phyloP scores from a whole-genome alignment of 192 early-diverging fungal genomes.

The Coemansia sp. region DNA sequence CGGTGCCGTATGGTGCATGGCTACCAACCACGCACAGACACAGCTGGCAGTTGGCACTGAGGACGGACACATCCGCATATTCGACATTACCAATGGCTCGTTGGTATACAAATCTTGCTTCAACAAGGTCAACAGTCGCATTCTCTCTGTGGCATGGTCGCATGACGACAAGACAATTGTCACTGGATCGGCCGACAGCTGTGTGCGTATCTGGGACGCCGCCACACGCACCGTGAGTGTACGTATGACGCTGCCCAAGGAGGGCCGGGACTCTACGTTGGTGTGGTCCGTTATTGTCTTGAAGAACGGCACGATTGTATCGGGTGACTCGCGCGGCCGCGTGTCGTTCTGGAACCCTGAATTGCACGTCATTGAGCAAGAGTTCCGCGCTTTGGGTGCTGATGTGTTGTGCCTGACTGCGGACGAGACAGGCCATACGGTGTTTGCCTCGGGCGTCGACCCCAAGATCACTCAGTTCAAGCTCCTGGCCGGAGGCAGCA shows the following conservation, averaged over 20 bases:
- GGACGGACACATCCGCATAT: constrained; percentile 87
- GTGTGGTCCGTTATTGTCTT: constrained; percentile 82
- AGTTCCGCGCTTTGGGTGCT: constrained; percentile 74
- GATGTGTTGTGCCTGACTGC: constrained; percentile 86
- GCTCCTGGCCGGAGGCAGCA: constrained; percentile 42
- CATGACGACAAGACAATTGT: constrained; percentile 68
- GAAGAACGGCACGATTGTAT: constrained; percentile 73
- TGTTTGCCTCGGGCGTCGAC: constrained; percentile 91
- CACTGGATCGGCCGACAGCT: constrained; percentile 81
- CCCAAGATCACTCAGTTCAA: constrained; percentile 76
- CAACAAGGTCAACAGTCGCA: constrained; percentile 63
- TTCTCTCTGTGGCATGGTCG: constrained; percentile 88
- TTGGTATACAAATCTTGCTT: constrained; percentile 69
- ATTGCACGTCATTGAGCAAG: constrained; percentile 67
- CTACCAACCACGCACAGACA: constrained; percentile 72
- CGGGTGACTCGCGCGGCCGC: constrained; percentile 88
- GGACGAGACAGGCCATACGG: constrained; percentile 62
- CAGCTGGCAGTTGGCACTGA: constrained; percentile 89
- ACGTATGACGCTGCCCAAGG: constrained; percentile 77
- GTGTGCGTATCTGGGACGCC: constrained; percentile 71
- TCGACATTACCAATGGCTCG: constrained; percentile 75
- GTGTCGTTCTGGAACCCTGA: constrained; percentile 86
- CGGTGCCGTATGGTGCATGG: constrained; percentile 93
- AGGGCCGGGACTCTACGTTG: constrained; percentile 73
- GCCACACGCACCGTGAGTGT: constrained; percentile 55